Evolutionary conservation across 352 stramenopile species (phyloP), one percentile per base, ranked within the genome.

Genomic region (Thalassiosira allenii): DNA sequence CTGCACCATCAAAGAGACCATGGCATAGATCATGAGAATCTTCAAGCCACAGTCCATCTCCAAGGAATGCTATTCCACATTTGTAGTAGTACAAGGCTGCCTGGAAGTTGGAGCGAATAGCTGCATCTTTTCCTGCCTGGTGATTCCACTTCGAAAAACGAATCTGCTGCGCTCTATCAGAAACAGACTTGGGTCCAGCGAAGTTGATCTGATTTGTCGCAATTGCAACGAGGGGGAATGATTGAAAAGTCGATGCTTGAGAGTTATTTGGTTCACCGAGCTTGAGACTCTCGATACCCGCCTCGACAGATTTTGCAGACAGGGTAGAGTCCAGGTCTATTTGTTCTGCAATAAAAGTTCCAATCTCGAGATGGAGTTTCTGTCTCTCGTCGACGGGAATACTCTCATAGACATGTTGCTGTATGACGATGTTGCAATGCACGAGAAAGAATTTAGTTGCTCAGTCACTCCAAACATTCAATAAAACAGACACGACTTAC

Each of bases 161-260:
- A 30, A 33, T 27, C 12, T 51, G 40, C 65, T 71, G 44, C 2
- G 22, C 37, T 6, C 32, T 11, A 41, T 64, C 49, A 5, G 33
- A 47, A 2, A n/a, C 20, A 8, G 27, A 27, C 2, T 14, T 12
- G 6, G 29, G 9, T n/a, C 33, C n/a, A 41, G 49, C 56, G 37
- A 23, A 30, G 27, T 78, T 78, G 17, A 78, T 59, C 25, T 65
- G 57, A 56, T 70, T 49, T n/a, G n/a, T 17, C 29, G 68, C 68
- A 49, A 78, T 41, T 6, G 32, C 6, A 8, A 77, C 40, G n/a
- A 77, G 49, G 14, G 54, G 25, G 27, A 41, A 9, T 49, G 27
- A 40, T 22, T 76, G 9, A 2, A 68, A 1, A 37, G 43, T 30
- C 53, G 67, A n/a, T n/a, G n/a, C n/a, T n/a, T n/a, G n/a, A n/a